A percentile compares a stretch with the other conserved stretches of the same genome.
Evolutionary conservation across 2,329 filamentous ascomycete species (phyloP).

Genomic region (Arthroderma sp.): DNA sequence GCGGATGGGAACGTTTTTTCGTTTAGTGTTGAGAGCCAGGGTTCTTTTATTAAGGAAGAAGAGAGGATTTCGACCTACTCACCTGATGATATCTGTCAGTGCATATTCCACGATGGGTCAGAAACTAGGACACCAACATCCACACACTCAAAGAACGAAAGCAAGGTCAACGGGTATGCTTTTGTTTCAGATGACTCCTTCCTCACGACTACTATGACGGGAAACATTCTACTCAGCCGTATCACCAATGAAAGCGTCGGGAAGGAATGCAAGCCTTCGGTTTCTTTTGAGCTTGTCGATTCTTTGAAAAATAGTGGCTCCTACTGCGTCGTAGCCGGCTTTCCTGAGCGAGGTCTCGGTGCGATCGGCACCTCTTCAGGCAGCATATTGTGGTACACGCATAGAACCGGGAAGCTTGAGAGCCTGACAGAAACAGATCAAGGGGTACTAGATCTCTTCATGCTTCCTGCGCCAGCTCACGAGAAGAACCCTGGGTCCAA

Average conservation of each 20-base stretch:
- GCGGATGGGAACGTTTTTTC: conserved; percentile 55
- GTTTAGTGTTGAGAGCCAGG: conserved; percentile 9
- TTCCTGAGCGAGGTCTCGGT: conserved; percentile 20
- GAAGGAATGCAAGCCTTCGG: no score
- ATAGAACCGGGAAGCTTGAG: conserved; percentile 18
- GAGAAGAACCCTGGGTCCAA: background rate
- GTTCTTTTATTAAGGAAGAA: conserved; percentile 1
- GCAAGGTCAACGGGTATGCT: conserved; percentile 17
- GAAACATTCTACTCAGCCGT: conserved; percentile 22
- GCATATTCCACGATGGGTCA: no score
- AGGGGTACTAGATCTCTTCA: conserved; percentile 19
- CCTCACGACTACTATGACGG: conserved; percentile 18
- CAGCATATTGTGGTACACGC: conserved; percentile 23
- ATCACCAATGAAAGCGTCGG: conserved; percentile 7
- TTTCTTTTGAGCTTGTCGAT: conserved; percentile 7
- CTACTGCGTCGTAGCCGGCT: conserved; percentile 19
- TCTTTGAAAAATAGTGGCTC: conserved; percentile 19
- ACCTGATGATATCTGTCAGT: conserved; percentile 1
- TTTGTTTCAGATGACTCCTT: conserved; percentile 24
- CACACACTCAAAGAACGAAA: conserved; percentile 7
- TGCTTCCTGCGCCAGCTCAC: conserved; percentile 10
- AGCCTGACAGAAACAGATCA: conserved; percentile 16
- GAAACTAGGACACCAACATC: background rate
- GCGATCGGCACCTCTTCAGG: conserved; percentile 22
- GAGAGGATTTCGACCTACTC: conserved; percentile 2